These are phyloP conservation scores for Avena insularis DNA, from an alignment of 176 grass and related monocot genomes.

Conservation along the genomic window DNA sequence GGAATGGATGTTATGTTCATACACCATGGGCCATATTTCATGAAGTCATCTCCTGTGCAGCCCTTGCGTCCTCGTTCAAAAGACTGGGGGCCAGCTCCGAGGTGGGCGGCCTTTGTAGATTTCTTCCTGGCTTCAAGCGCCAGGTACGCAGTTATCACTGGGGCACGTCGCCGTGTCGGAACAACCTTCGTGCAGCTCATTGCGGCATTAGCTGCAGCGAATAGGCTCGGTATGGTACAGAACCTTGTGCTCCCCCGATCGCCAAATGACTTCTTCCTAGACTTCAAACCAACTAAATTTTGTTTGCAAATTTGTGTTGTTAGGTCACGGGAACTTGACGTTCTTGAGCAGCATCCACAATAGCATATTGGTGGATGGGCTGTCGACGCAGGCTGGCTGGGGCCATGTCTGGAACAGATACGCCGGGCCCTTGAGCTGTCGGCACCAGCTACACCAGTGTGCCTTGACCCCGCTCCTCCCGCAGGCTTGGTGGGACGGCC, in stretches of 20 bases:
- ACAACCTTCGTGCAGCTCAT: conserved; percentile 83
- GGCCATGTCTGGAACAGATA: conserved; percentile 94
- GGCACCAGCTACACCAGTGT: conserved; percentile 66
- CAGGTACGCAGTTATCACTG: conserved; percentile 67
- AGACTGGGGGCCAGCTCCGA: conserved; percentile 88
- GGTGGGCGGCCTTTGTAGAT: conserved; percentile 89
- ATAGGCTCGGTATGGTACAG: conserved; percentile 71
- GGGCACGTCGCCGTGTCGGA: conserved; percentile 73
- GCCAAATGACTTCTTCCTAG: too few relatives aligned
- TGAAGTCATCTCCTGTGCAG: conserved; percentile 33
- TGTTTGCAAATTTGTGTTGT: background rate
- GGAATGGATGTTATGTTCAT: background rate
- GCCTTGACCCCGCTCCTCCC: conserved; percentile 73
- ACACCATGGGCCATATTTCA: background rate
- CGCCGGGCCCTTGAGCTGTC: conserved; percentile 68
- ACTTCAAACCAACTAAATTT: background rate
- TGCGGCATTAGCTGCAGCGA: conserved; percentile 75
- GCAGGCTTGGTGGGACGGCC: conserved; percentile 77
- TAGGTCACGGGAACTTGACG: conserved; percentile 65
- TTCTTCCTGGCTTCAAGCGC: conserved; percentile 87
- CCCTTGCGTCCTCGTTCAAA: conserved; percentile 62
- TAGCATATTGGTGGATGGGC: conserved; percentile 63
- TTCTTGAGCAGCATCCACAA: conserved; percentile 92
- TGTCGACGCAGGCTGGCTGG: conserved; percentile 79
- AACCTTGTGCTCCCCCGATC: background rate